phyloP scores from a whole-genome alignment of 768 basidiomycete species.

The Lyophyllum decastes region DNA sequence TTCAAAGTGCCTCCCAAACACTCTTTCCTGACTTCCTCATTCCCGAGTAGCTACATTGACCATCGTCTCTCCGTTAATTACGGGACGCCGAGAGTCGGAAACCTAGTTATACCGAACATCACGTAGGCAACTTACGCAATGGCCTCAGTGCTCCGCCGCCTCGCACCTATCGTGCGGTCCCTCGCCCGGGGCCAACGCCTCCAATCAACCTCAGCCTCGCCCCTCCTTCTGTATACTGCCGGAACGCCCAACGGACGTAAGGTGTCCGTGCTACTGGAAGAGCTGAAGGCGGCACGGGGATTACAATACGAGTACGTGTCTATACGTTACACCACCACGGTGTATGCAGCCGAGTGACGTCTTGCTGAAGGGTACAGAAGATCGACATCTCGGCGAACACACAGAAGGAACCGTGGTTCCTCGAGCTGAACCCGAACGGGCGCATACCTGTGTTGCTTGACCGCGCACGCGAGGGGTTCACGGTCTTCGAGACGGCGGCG shows the following conservation, averaged over 20 bases:
- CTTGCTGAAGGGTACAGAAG: slow-evolving; percentile 11
- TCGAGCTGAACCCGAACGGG: slow-evolving; percentile 41
- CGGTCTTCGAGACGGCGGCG: slow-evolving; percentile 44
- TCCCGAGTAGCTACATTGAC: no score
- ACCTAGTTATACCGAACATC: no score
- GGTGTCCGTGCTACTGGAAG: slow-evolving; percentile 59
- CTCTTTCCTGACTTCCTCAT: no score
- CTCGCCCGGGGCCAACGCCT: slow-evolving; percentile 7
- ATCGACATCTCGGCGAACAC: slow-evolving; percentile 18
- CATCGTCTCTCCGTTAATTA: no score
- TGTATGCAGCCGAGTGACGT: neutral
- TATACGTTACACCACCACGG: neutral
- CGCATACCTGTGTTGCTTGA: slow-evolving; percentile 39
- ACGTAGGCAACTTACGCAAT: neutral
- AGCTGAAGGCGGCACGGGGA: slow-evolving; percentile 46
- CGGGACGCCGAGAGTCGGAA: no score
- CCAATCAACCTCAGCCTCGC: slow-evolving; percentile 15
- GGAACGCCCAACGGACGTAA: slow-evolving; percentile 59
- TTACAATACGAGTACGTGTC: slow-evolving; percentile 35
- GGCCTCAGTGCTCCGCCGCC: slow-evolving; percentile 11
- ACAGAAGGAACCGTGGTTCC: slow-evolving; percentile 35
- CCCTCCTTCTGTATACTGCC: slow-evolving; percentile 41
- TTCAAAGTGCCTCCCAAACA: no score
- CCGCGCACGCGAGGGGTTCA: slow-evolving; percentile 28
- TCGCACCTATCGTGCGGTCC: slow-evolving; percentile 10